Evolutionary conservation across 495 filamentous ascomycete genomes (phyloP), one percentile per base, ranked within the genome.

Genomic region (Chaetomium tenue): DNA sequence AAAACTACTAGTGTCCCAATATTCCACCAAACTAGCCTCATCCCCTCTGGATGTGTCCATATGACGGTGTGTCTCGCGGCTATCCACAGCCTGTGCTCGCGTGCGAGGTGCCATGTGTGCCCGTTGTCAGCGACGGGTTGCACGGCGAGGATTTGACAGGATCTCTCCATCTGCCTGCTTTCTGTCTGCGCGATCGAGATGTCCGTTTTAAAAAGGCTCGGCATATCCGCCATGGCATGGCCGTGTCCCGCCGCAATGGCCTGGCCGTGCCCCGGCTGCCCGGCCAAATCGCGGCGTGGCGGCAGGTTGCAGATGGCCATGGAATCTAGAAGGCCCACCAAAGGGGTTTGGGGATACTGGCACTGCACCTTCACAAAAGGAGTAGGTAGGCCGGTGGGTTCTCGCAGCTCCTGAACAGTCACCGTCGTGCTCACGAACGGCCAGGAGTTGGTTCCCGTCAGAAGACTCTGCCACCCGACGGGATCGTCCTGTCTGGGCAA

Each of bases 41-140:
- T 48, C 42, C 25, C n/a, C 18, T 20, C 33, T 9, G n/a, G 1
- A 46, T 54, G 23, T 25, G 37, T 44, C 13, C 33, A 53, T 53
- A 22, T 42, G 22, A 26, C 33, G 59, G 46, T 23, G 20, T 30
- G 11, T 53, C 59, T 42, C 25, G 48, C 48, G 59, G 47, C 47
- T 61, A 25, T 40, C 48, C 7, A 61, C 59, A 61, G 48, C 7
- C n/a, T 18, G 33, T 61, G 20, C 33, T 0, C 15, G 20, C n/a
- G 40, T 18, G 9, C 40, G 18, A 44, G 40, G 42, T 48, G 57
- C 40, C 12, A 42, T 47, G 57, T 33, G 39, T 44, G 22, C 23
- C 55, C 56, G 4, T 11, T 42, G 23, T 23, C 28, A 25, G 50
- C 26, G 50, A 52, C 25, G 50, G 25, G 42, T 28, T 59, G 22